Base-by-base conservation (phyloP, 176 grass and related monocot species). In the Cenchrus americanus region DNA sequence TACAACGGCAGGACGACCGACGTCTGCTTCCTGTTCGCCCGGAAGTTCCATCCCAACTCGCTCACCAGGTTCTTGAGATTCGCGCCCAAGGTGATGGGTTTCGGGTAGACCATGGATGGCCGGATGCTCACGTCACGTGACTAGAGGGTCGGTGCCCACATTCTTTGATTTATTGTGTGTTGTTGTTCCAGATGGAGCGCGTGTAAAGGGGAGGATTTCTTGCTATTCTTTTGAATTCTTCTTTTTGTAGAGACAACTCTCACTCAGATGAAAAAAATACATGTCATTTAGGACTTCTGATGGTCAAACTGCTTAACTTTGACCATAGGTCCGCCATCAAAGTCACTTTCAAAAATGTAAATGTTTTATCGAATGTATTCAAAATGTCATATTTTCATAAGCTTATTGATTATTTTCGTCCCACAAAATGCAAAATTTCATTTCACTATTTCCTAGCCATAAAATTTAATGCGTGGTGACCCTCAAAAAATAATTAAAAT, bases 31-130 rank as follows among this genome's bases (percentile, higher is more conserved):
- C 61, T 95, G 5, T 95, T 95, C 32, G 93, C 93, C 0, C 87
- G 93, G 80, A 95, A 95, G 80, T 95, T 95, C 46, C 40, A 82
- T 22, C 90, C 93, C 11, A 95, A 88, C 63, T 86, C 93, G 22
- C 88, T 95, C 23, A 86, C 82, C 14, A 66, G 90, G 14, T 94
- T 94, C 73, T 19, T 94, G 69, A 88, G 78, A 73, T 94, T 94
- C 77, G 90, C 93, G 15, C 90, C 90, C 13, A 83, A 86, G 80
- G 85, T 92, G 15, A 90, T 94, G 93, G 82, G 90, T 47, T 92
- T 94, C 52, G 92, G 89, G 24, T 86, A 46, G 66, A 62, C 42
- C 22, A 19, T 15, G 12, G 34, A 1, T 15, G 12, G 34, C 34
- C 34, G 3, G 34, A 37, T 37, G 34, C 34, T 37, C 34, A 37